Percentiles rank a stretch among this genome's conserved stretches.
Evolutionary conservation across 306 rosid genomes (phyloP).

Genomic region (Quercus parvula): DNA sequence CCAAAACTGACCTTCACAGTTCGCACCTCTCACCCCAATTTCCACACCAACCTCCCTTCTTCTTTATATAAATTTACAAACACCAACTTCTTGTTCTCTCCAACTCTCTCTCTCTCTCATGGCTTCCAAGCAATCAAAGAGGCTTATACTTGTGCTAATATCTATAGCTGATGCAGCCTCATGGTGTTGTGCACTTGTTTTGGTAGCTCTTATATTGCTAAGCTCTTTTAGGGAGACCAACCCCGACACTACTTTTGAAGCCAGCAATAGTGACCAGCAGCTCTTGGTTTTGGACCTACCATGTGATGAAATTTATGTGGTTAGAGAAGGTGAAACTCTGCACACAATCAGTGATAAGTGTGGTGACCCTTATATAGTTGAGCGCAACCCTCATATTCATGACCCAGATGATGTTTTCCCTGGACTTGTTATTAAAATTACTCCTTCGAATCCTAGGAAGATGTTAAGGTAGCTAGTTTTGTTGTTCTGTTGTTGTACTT

Average conservation of each 20-base stretch:
- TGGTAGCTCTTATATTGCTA: constrained; percentile 29
- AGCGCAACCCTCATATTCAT: constrained; percentile 55
- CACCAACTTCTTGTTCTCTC: background rate
- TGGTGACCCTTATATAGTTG: constrained; percentile 52
- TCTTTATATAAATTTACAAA: constrained; percentile 9
- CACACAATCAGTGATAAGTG: constrained; percentile 53
- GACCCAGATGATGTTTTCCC: constrained; percentile 41
- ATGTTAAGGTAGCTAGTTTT: background rate
- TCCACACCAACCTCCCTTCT: background rate
- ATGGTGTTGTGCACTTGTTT: constrained; percentile 38
- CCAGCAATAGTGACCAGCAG: background rate
- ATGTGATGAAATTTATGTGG: constrained; percentile 58
- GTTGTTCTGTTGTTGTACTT: too few relatives aligned
- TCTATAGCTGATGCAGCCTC: constrained; percentile 38
- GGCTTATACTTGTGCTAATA: background rate
- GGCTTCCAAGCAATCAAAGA: constrained; percentile 12
- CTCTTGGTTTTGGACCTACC: constrained; percentile 11
- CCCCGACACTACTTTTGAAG: background rate
- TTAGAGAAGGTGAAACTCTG: constrained; percentile 53
- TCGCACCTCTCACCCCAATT: background rate
- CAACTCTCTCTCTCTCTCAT: background rate
- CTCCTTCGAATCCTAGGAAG: background rate
- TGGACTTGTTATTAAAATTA: constrained; percentile 27
- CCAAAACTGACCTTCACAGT: constrained; percentile 20
- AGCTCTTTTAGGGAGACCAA: constrained; percentile 12